A percentile compares a stretch with the other conserved stretches of the same genome.
These are phyloP conservation scores for Amniculicola lignicola DNA, from an alignment of 495 filamentous ascomycete species.

Conservation along the genomic window DNA sequence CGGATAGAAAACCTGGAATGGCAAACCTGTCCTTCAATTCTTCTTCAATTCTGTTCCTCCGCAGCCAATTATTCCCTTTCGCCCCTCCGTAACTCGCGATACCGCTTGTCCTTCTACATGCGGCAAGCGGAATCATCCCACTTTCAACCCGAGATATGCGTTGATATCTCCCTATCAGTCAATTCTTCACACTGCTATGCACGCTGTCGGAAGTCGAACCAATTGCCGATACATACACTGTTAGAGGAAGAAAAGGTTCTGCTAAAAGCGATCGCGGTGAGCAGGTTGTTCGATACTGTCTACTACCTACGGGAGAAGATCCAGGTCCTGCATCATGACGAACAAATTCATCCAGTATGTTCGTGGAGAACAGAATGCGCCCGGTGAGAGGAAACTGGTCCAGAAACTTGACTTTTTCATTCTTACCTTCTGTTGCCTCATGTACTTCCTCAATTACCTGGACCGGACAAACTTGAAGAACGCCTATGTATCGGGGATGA, in stretches of 20 bases:
- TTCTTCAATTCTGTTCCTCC: no score
- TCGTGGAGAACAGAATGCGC: constrained; percentile 24
- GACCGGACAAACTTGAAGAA: constrained; percentile 60
- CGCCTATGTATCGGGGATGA: constrained; percentile 67
- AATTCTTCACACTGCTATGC: no score
- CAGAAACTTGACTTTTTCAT: constrained; percentile 64
- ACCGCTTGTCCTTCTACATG: constrained; percentile 7
- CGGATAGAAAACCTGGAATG: no score
- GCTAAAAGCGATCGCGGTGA: no score
- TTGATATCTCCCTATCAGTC: constrained; percentile 2
- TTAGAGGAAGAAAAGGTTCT: no score
- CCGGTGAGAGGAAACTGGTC: constrained; percentile 50
- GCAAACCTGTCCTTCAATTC: no score
- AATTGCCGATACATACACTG: no score
- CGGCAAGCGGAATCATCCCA: constrained; percentile 5
- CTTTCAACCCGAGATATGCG: constrained; percentile 11
- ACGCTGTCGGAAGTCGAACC: no score
- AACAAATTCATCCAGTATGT: constrained; percentile 25
- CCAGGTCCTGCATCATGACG: no score
- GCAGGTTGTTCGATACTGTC: no score
- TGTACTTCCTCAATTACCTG: constrained; percentile 54
- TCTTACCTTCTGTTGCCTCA: constrained; percentile 61
- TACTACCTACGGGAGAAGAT: no score
- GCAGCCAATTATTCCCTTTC: no score
- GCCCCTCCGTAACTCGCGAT: background rate